A percentile compares a stretch with the other conserved stretches of the same genome.
Evolutionary conservation across 352 stramenopile species (phyloP).

Genomic region (Phytophthora vignae): DNA sequence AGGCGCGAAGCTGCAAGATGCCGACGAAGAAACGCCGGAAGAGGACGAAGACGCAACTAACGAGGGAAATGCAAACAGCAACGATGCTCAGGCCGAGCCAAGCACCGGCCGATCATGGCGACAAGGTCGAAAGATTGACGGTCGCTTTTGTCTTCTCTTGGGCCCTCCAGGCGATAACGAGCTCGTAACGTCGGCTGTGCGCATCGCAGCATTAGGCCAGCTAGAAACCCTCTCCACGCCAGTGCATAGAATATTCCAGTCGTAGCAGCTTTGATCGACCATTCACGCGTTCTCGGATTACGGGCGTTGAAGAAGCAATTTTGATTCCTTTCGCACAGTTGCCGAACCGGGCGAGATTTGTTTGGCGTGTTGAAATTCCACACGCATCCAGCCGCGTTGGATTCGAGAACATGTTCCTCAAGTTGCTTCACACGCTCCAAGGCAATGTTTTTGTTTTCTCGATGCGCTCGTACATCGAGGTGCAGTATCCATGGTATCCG

Average conservation of each 20-base stretch:
- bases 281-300: background rate
- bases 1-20: background rate
- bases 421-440: background rate
- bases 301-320: background rate
- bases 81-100: background rate
- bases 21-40: slow-evolving; percentile 9
- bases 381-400: background rate
- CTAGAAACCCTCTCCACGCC: background rate
- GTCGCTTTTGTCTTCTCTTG: slow-evolving; percentile 27
- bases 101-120: slow-evolving; percentile 7
- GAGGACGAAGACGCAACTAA: background rate
- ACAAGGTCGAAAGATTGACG: slow-evolving; percentile 30
- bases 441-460: background rate
- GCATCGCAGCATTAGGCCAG: background rate
- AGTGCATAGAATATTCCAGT: background rate
- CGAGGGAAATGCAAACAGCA: background rate
- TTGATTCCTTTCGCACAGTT: background rate
- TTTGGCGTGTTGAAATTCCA: background rate
- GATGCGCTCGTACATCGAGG: too few species aligned
- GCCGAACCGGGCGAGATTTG: background rate
- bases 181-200: background rate
- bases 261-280: background rate
- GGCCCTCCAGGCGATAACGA: background rate
- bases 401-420: background rate
- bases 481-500: too few species aligned